Base-by-base conservation (phyloP, 2,329 filamentous ascomycete species). In the Xylariaceae sp. region DNA sequence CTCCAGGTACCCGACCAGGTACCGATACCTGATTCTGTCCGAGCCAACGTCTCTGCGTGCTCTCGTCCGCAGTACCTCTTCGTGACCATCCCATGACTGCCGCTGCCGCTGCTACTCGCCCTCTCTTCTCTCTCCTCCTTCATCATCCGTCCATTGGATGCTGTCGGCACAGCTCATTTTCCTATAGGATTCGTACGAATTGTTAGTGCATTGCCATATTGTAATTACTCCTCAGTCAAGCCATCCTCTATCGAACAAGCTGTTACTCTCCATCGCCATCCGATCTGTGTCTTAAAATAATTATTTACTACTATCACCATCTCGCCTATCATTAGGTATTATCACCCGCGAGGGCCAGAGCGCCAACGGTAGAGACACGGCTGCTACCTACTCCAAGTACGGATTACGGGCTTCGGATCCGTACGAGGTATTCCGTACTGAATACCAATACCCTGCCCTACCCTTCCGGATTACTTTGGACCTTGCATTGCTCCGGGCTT, bases 401-500 rank as follows among this genome's bases (percentile, higher is more conserved):
- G 23, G 23, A 30, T 30, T 30, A 30, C 23, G 23, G 23, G 23
- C 23, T 30, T 30, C 23, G 23, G 23, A 30, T 30, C 23, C 23
- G 23, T 30, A 30, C 23, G 23, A 30, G 23, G 23, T 30, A 30
- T 30, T 30, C 23, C 23, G 23, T 30, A 30, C 23, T 30, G 23
- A 30, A 30, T 30, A 30, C 23, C 23, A 30, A 5, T 30, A 5
- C 5, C 23, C 23, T 30, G 15, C 39, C 34, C 2, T 18, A n/a
- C 50, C 41, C 17, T 41, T 41, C 23, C 23, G 23, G 23, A 41
- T 10, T 10, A 23, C 54, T 56, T 35, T 45, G 53, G 51, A 56
- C 54, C 56, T 58, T 55, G 53, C 60, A 57, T 55, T 56, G 45
- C 23, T 48, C 53, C 41, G 44, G 55, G 56, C 55, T 58, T 58